Evolutionary conservation across 371 early-diverging fungal genomes (phyloP), one percentile per base, ranked within the genome.

Genomic region (Lichtheimia ramosa): DNA sequence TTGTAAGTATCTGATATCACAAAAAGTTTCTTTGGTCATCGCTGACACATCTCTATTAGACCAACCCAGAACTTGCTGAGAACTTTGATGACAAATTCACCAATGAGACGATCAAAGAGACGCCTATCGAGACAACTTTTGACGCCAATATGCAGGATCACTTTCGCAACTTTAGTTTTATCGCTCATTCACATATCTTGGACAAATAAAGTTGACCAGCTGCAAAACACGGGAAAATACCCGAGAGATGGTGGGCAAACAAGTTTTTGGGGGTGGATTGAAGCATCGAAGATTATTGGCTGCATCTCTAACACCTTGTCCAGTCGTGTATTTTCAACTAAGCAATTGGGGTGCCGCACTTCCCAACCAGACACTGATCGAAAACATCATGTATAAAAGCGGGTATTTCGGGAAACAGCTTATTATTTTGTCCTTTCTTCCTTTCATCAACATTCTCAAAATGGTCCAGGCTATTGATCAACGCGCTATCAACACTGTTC

Each of bases 401-500:
- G 48, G 18, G 21, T 48, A 15, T 16, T 48, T 5, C 48, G 14
- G 48, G 48, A 5, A 14, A 18, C 18, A 48, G 10, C 10, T 10
- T 34, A n/a, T 14, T 41, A n/a, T 15, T 43, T 42, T 24, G 18
- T 58, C 51, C 43, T 50, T 48, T 58, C 51, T 50, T 67, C 54
- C 53, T 67, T 48, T 58, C 61, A 54, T 61, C 46, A 24, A 56
- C 48, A 21, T 48, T 48, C 48, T 58, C 42, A 68, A 62, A 39
- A 79, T 71, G 70, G 76, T 84, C 65, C 73, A 74, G 46, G 58
- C 71, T 57, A 78, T 88, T 54, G 94, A 94, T 73, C 68, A 71
- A 55, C 76, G 68, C 53, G 75, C 90, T 51, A 84, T 98, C 79
- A 90, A 97, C 81, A 98, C 99, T 56, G 91, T 99, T 72, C 90